Evolutionary conservation across 164 flowering plant species (phyloP).

Genomic region (Stephania yunnanensis): DNA sequence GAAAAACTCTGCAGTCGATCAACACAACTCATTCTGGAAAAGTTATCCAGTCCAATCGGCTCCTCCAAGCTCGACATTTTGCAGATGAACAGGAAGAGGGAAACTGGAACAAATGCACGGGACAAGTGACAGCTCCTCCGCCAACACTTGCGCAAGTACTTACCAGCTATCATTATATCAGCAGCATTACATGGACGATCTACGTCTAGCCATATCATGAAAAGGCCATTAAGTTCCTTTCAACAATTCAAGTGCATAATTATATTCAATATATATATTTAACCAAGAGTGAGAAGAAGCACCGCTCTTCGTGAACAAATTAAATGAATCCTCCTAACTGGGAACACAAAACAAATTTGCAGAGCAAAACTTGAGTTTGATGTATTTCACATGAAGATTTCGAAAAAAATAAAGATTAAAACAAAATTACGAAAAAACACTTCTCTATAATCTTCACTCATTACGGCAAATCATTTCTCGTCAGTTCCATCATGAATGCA

Average conservation of each 20-base stretch:
- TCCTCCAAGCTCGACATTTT: slow-evolving; percentile 94
- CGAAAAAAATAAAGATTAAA: background rate
- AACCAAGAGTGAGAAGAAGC: background rate
- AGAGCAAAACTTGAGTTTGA: background rate
- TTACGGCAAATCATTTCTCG: background rate
- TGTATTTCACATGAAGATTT: background rate
- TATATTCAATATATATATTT: background rate
- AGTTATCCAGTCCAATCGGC: slow-evolving; percentile 68
- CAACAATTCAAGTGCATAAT: slow-evolving; percentile 12
- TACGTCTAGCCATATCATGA: slow-evolving; percentile 3
- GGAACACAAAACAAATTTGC: background rate
- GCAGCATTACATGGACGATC: slow-evolving; percentile 7
- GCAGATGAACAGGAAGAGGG: slow-evolving; percentile 18
- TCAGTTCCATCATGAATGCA: background rate
- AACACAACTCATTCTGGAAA: slow-evolving; percentile 57
- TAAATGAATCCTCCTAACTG: background rate
- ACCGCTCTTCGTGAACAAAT: background rate
- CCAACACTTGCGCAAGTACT: slow-evolving; percentile 21
- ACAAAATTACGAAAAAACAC: background rate
- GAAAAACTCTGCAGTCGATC: slow-evolving; percentile 62
- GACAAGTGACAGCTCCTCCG: slow-evolving; percentile 21
- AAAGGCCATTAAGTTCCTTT: slow-evolving; percentile 1
- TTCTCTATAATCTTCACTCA: background rate
- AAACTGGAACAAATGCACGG: slow-evolving; percentile 22
- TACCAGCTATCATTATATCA: slow-evolving; percentile 20